Evolutionary conservation across 495 filamentous ascomycete species (phyloP).

Genomic region (Tricharina praecox): DNA sequence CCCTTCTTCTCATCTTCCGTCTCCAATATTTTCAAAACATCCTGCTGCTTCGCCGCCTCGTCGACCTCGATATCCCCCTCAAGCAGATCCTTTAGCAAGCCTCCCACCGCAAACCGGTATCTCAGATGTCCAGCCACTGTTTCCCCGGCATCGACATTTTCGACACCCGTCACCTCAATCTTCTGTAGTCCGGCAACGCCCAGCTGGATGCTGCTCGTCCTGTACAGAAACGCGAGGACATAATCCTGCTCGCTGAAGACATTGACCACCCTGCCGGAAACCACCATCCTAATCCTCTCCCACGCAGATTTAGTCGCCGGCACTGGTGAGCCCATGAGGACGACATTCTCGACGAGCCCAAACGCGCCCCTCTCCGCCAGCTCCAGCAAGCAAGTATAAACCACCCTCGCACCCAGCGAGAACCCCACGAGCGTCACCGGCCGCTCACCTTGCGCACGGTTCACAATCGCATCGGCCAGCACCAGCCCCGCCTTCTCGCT

Average conservation of each 20-base stretch:
- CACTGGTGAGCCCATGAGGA: slow-evolving; percentile 67
- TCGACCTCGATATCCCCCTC: slow-evolving; percentile 15
- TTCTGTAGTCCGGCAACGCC: slow-evolving; percentile 22
- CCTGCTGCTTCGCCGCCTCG: slow-evolving; percentile 10
- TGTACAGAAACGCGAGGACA: slow-evolving; percentile 21
- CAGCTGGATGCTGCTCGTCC: slow-evolving; percentile 20
- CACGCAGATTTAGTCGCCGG: slow-evolving; percentile 31
- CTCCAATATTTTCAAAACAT: slow-evolving; percentile 27
- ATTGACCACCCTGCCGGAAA: slow-evolving; percentile 21
- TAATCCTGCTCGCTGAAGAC: slow-evolving; percentile 19
- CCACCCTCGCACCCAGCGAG: slow-evolving; percentile 74
- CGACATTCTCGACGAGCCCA: slow-evolving; percentile 68
- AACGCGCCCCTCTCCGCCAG: slow-evolving; percentile 66
- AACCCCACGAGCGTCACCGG: slow-evolving; percentile 80
- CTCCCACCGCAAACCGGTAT: slow-evolving; percentile 19
- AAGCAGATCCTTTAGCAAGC: slow-evolving; percentile 15
- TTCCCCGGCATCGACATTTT: slow-evolving; percentile 15
- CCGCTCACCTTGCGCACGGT: slow-evolving; percentile 73
- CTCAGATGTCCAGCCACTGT: slow-evolving; percentile 22
- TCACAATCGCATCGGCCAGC: slow-evolving; percentile 75
- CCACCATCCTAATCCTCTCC: slow-evolving; percentile 12
- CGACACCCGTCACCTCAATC: slow-evolving; percentile 17
- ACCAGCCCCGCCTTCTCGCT: slow-evolving; percentile 75
- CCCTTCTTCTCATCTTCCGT: slow-evolving; percentile 12
- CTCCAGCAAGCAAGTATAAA: slow-evolving; percentile 62